Evolutionary conservation across 2,329 filamentous ascomycete species (phyloP).

Genomic region (Aureobasidium sp.): DNA sequence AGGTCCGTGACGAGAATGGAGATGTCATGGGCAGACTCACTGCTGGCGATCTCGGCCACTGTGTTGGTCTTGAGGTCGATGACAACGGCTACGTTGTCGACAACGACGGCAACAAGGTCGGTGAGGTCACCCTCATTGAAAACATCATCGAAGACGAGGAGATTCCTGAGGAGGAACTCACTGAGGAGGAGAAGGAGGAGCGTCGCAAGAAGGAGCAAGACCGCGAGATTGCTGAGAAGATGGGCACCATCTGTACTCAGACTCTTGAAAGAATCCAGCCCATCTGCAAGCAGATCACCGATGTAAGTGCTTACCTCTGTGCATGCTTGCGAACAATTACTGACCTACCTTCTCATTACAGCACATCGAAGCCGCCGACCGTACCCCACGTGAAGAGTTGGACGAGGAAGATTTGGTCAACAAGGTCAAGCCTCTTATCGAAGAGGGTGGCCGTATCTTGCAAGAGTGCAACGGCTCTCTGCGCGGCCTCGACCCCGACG

Average conservation of each 20-base stretch:
- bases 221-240: conserved; percentile 68
- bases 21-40: conserved; percentile 45
- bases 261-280: conserved; percentile 78
- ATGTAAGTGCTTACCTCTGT: conserved; percentile 45
- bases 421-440: conserved; percentile 79
- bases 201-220: conserved; percentile 56
- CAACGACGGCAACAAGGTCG: conserved; percentile 55
- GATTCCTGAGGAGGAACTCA: conserved; percentile 52
- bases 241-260: conserved; percentile 64
- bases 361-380: conserved; percentile 73
- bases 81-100: conserved; percentile 48
- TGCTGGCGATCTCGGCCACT: conserved; percentile 46
- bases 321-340: conserved; percentile 18
- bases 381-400: conserved; percentile 75
- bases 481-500: conserved; percentile 82
- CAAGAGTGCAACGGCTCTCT: conserved; percentile 82
- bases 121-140: conserved; percentile 55
- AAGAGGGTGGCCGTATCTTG: conserved; percentile 74
- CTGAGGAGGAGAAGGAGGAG: conserved; percentile 47
- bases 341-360: conserved; percentile 32
- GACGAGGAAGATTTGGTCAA: conserved; percentile 86
- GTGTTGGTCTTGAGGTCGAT: conserved; percentile 46
- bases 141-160: conserved; percentile 52
- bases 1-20: conserved; percentile 46
- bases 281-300: conserved; percentile 77